A percentile compares a stretch with the other conserved stretches of the same genome.
Conservation (phyloP, 208 protist genomes). For the Leptomonas pyrrhocoris region DNA sequence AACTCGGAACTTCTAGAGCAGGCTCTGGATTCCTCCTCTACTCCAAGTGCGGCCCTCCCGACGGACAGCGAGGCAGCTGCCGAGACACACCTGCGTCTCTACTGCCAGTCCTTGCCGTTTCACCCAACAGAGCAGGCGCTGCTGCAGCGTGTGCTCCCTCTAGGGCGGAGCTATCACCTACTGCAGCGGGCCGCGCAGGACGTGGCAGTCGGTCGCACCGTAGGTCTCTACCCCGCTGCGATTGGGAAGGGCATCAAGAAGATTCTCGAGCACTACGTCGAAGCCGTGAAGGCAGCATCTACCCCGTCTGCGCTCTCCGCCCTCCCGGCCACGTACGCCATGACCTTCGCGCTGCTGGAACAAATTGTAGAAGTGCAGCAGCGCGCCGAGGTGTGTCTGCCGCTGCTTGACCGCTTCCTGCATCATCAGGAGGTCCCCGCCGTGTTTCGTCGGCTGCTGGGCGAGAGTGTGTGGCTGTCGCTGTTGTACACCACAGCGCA, state of each 20-base stretch:
- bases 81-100: conserved; percentile 8
- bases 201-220: conserved; percentile 46
- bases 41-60: not conserved
- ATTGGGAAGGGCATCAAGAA: conserved; percentile 49
- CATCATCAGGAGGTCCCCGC: conserved; percentile 58
- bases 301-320: conserved; percentile 47
- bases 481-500: conserved; percentile 85
- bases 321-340: conserved; percentile 49
- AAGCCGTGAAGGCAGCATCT: conserved; percentile 40
- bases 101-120: conserved; percentile 35
- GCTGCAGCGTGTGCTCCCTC: conserved; percentile 51
- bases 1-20: conserved; percentile 48
- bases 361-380: conserved; percentile 37
- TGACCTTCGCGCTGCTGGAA: conserved; percentile 50
- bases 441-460: conserved; percentile 57
- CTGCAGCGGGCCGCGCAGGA: conserved; percentile 45
- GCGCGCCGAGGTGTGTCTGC: conserved; percentile 25
- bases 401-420: conserved; percentile 53
- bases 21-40: conserved; percentile 1
- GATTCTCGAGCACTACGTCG: conserved; percentile 59
- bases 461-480: conserved; percentile 75
- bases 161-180: conserved; percentile 49
- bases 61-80: not conserved
- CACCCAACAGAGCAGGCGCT: conserved; percentile 73
- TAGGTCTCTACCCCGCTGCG: conserved; percentile 63